These are phyloP conservation scores for Tolypocladium cylindrosporum DNA, from an alignment of 2,329 filamentous ascomycete species.

Conservation along the genomic window DNA sequence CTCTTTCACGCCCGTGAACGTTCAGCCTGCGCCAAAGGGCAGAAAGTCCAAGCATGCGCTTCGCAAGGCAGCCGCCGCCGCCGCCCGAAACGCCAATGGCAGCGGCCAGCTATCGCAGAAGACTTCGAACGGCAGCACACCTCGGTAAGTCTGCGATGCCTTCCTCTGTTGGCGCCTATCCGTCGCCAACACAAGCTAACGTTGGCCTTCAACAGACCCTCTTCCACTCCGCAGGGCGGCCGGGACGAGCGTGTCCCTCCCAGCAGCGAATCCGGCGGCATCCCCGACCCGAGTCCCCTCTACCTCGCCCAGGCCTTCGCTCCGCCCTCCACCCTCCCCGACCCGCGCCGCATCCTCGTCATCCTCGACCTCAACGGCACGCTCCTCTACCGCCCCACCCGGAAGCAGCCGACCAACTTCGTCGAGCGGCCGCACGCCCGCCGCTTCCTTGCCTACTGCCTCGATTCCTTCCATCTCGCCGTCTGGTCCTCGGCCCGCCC, in stretches of 20 bases:
- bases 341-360: conserved; percentile 60
- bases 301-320: conserved; percentile 51
- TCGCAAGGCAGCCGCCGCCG: neutral
- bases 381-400: conserved; percentile 60
- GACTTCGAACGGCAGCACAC: neutral
- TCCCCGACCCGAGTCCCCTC: conserved; percentile 47
- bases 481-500: conserved; percentile 84
- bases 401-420: conserved; percentile 39
- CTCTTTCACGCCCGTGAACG: neutral
- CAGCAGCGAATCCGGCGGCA: conserved; percentile 38
- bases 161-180: neutral
- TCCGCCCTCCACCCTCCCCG: conserved; percentile 27
- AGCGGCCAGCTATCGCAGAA: neutral
- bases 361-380: conserved; percentile 93
- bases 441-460: conserved; percentile 62
- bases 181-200: neutral
- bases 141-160: neutral
- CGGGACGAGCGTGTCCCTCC: conserved; percentile 10
- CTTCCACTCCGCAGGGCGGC: neutral
- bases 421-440: conserved; percentile 56
- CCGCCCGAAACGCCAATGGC: neutral
- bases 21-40: neutral
- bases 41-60: neutral
- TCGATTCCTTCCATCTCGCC: conserved; percentile 67
- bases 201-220: neutral